Percentiles rank a stretch among this genome's conserved stretches.
These are phyloP conservation scores for Mortierella sp. DNA, from an alignment of 371 early-diverging fungal species.

Conservation along the genomic window DNA sequence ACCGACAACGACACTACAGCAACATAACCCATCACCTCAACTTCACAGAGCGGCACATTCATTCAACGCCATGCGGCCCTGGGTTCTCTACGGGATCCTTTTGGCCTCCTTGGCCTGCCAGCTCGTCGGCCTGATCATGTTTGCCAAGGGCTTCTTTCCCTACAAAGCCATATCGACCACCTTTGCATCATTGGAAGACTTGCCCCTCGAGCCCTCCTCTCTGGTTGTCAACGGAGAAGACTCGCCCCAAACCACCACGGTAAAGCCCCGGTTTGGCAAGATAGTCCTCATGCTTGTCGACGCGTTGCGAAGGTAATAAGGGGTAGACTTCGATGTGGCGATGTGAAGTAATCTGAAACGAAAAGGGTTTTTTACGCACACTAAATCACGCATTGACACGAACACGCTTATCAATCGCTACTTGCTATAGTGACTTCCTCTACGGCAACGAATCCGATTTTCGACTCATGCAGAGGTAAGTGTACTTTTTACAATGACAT, in stretches of 20 bases:
- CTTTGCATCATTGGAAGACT: conserved; percentile 63
- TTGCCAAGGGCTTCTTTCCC: conserved; percentile 85
- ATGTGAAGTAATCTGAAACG: too few relatives aligned
- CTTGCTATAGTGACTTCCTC: conserved; percentile 77
- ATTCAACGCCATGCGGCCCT: conserved; percentile 33
- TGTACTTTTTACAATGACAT: background rate
- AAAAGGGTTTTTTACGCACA: too few relatives aligned
- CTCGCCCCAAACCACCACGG: background rate
- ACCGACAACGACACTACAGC: too few relatives aligned
- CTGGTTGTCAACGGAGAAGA: background rate
- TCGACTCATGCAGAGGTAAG: conserved; percentile 70
- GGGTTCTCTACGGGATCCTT: conserved; percentile 33
- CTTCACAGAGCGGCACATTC: background rate
- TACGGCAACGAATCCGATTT: conserved; percentile 77
- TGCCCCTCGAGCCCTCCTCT: conserved; percentile 49
- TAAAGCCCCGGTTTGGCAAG: conserved; percentile 73
- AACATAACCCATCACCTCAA: background rate
- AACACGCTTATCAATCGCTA: background rate
- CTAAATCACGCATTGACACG: background rate
- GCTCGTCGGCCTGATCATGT: conserved; percentile 72
- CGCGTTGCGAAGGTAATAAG: conserved; percentile 74
- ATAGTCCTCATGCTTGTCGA: conserved; percentile 87
- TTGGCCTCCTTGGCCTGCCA: conserved; percentile 60
- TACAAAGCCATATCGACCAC: conserved; percentile 78
- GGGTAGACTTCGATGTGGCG: too few relatives aligned